Percentiles rank a stretch among this genome's conserved stretches.
Conservation (phyloP, 352 stramenopile species). For the Pythium aristosporum region DNA sequence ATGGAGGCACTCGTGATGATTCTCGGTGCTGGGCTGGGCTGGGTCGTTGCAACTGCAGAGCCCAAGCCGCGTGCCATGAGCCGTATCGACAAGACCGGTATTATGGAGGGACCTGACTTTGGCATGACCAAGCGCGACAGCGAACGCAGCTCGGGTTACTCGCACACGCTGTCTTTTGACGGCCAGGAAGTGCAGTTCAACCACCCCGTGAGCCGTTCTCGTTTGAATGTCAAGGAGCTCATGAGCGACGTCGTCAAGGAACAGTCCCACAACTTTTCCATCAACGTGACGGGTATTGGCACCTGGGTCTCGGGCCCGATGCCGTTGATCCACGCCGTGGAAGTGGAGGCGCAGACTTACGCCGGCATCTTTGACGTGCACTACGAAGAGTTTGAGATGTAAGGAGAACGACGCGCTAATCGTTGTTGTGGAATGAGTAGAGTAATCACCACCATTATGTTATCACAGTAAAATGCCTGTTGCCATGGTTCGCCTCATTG, state of each 20-base stretch:
- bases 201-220: slow-evolving; percentile 63
- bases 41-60: slow-evolving; percentile 64
- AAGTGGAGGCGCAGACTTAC: slow-evolving; percentile 72
- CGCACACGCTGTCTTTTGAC: slow-evolving; percentile 77
- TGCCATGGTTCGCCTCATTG: not conserved
- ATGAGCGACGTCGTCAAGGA: slow-evolving; percentile 82
- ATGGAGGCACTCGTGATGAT: slow-evolving; percentile 79
- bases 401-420: slow-evolving; percentile 27
- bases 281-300: slow-evolving; percentile 77
- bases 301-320: slow-evolving; percentile 85
- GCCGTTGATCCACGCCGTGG: slow-evolving; percentile 73
- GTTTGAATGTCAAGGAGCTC: slow-evolving; percentile 75
- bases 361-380: slow-evolving; percentile 88
- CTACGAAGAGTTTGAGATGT: slow-evolving; percentile 90
- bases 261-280: slow-evolving; percentile 81
- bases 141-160: slow-evolving; percentile 57
- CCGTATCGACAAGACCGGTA: slow-evolving; percentile 68
- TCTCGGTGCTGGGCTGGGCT: slow-evolving; percentile 49
- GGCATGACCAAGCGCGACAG: slow-evolving; percentile 38
- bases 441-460: slow-evolving; percentile 13
- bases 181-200: slow-evolving; percentile 76
- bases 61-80: slow-evolving; percentile 72
- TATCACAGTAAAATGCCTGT: slow-evolving; percentile 9
- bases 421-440: slow-evolving; percentile 5
- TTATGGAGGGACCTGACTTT: slow-evolving; percentile 44